These are phyloP conservation scores for Boletus edulis DNA, from an alignment of 768 basidiomycete species.

Conservation along the genomic window DNA sequence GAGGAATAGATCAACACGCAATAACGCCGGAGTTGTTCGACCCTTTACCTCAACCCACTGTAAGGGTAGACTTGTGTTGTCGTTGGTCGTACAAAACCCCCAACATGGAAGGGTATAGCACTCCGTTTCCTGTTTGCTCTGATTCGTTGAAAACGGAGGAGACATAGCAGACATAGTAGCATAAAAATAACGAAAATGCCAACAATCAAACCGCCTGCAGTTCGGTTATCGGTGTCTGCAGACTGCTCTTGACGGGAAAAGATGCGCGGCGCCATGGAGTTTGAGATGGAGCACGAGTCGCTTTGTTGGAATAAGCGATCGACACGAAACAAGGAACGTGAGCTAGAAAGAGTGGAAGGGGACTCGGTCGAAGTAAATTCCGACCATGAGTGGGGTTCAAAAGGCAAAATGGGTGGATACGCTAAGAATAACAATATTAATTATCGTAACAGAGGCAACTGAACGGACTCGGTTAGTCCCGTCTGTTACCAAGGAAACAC, in stretches of 20 bases:
- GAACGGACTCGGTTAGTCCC: conserved; percentile 4
- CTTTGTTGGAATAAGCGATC: not conserved
- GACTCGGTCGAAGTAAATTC: not conserved
- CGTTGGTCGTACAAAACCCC: conserved; percentile 3
- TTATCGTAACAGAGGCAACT: not conserved
- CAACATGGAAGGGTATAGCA: conserved; percentile 38
- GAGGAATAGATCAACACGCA: not conserved
- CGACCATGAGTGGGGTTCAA: conserved; percentile 2
- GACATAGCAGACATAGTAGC: conserved; percentile 36
- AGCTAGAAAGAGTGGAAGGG: conserved; percentile 5
- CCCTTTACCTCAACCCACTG: conserved; percentile 11
- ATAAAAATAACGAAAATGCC: conserved; percentile 12
- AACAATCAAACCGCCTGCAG: conserved; percentile 45
- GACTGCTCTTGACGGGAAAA: conserved; percentile 5
- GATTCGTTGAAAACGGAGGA: conserved; percentile 41
- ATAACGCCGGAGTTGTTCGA: not conserved
- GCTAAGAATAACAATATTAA: not conserved
- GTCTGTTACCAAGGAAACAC: conserved; percentile 5
- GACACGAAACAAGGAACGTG: conserved; percentile 8
- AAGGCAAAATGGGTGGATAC: not conserved
- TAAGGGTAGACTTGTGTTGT: conserved; percentile 2
- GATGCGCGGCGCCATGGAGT: conserved; percentile 19
- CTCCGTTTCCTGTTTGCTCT: conserved; percentile 35
- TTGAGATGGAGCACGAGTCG: not conserved
- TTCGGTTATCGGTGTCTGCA: conserved; percentile 32